Base-by-base conservation (phyloP, 2,329 filamentous ascomycete genomes). In the Chrysosporium queenslandicum region DNA sequence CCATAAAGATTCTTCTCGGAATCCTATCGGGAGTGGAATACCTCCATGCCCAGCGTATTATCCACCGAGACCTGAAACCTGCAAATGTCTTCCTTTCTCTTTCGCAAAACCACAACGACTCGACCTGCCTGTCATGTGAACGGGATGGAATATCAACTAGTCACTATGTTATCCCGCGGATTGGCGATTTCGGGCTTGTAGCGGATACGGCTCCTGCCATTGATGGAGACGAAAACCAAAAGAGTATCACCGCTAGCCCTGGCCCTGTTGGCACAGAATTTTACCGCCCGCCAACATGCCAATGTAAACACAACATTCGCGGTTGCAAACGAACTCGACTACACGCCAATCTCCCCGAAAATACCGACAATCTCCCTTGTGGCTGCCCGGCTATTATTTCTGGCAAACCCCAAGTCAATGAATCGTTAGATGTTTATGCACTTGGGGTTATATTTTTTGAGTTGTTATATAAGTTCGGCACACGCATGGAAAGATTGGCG, bases 51-150 rank as follows among this genome's bases (percentile, higher is more conserved):
- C 73, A 79, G 54, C 73, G 74, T 4, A 77, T 85, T 45, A 74
- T 84, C 0, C 82, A 86, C 59, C 77, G 82, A 8, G 82, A 86
- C 60, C 70, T 86, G 20, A 86, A 86, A 59, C 82, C 82, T 0
- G 79, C 77, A 2, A 86, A 86, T 58, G 78, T 86, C 25, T 84
- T 86, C 64, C 68, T 86, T 0, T 77, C 77, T 2, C 67, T 69
- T 0, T 64, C 71, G 3, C 30, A 11, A 8, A 27, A 27, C 14
- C 39, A 39, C 5, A 66, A 77, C 40, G 59, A 76, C 1, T 66
- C 69, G 1, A 63, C 58, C 0, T 81, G 79, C 58, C 58, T 60
- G 8, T 58, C 69, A 1, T 84, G 79, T 54, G 58, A 59, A 7
- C 57, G 60, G 5, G 54, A 61, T 7, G 60, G 60, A 12, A 41